Evolutionary conservation across 495 filamentous ascomycete genomes (phyloP).

Genomic region (Bacidia rubella): DNA sequence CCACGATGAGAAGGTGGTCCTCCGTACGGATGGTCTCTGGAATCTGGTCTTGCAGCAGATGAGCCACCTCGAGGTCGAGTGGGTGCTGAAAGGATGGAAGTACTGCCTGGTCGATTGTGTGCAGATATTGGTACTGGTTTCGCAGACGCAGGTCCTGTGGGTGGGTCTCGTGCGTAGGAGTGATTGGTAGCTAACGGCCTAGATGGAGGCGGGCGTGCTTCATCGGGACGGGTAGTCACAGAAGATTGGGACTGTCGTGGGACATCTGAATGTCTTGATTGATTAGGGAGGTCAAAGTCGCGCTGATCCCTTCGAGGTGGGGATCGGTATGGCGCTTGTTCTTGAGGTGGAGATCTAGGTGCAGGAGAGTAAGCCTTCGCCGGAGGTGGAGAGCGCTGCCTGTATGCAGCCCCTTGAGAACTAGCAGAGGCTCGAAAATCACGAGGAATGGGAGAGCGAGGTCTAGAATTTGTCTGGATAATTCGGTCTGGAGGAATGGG

Average conservation of each 20-base stretch:
- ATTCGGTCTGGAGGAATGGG: slow-evolving; percentile 21
- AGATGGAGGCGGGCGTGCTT: slow-evolving; percentile 24
- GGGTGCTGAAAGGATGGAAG: slow-evolving; percentile 43
- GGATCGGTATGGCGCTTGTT: slow-evolving; percentile 9
- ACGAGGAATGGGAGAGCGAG: slow-evolving; percentile 21
- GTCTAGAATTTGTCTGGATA: slow-evolving; percentile 13
- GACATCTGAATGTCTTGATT: slow-evolving; percentile 2
- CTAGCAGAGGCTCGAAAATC: slow-evolving; percentile 10
- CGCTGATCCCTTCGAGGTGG: slow-evolving; percentile 10
- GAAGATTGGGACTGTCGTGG: neutral
- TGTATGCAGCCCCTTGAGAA: slow-evolving; percentile 7
- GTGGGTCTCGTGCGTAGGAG: slow-evolving; percentile 27
- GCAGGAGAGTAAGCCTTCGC: slow-evolving; percentile 13
- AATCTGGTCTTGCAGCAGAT: slow-evolving; percentile 12
- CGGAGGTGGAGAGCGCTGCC: slow-evolving; percentile 15
- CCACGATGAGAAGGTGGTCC: slow-evolving; percentile 31
- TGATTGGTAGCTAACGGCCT: slow-evolving; percentile 17
- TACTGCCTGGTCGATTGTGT: slow-evolving; percentile 34
- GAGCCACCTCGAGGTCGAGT: slow-evolving; percentile 42
- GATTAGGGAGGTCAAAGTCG: slow-evolving; percentile 1
- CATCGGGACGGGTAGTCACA: slow-evolving; percentile 11
- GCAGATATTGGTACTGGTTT: slow-evolving; percentile 32
- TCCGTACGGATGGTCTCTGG: slow-evolving; percentile 20
- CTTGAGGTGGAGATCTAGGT: slow-evolving; percentile 13
- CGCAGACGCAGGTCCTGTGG: slow-evolving; percentile 36